Base-by-base conservation (phyloP, 257 asterid species). In the Solanum commersonii region DNA sequence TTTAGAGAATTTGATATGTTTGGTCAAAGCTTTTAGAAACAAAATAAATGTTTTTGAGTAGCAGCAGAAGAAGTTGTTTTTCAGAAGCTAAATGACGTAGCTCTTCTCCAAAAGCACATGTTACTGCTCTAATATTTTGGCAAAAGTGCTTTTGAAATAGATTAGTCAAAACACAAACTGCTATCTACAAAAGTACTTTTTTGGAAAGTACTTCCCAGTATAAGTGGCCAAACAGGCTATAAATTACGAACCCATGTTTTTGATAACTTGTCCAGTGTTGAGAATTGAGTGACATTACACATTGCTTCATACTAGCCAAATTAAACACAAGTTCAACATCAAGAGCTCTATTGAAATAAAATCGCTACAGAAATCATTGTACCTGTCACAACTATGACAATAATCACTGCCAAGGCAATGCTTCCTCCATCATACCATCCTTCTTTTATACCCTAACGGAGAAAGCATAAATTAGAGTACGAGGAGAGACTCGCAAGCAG, bases 361-460 rank as follows among this genome's bases (percentile, higher is more conserved):
- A 33, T 22, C 15, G 10, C 27, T 34, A 34, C n/a, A 60, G 7
- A 33, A 86, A 86, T 49, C 27, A 67, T 34, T 86, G 46, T 79
- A 97, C 99, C 96, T 91, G 99, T 97, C 86, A 97, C 95, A 63
- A 93, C 85, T 65, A 96, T 95, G 87, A 97, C 98, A 63, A 97
- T 92, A 84, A 97, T 79, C 88, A 97, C 98, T 27, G 99, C 99
- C 89, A 97, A 73, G 34, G 96, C 95, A 90, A 97, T 97, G 93
- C 98, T 97, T 90, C 99, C 99, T 88, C 99, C 99, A 92, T 97
- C 99, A 90, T 97, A 97, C 99, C 99, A 97, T 89, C 99, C 99
- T 91, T 96, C 97, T 94, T 94, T 92, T 82, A 95, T 93, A 87
- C 99, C 99, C 99, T 97, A 78, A 91, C 88, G 34, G 87, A 56